Percentiles rank a stretch among this genome's conserved stretches.
Conservation (phyloP, 2,329 filamentous ascomycete genomes). For the Aureobasidium namibiae region DNA sequence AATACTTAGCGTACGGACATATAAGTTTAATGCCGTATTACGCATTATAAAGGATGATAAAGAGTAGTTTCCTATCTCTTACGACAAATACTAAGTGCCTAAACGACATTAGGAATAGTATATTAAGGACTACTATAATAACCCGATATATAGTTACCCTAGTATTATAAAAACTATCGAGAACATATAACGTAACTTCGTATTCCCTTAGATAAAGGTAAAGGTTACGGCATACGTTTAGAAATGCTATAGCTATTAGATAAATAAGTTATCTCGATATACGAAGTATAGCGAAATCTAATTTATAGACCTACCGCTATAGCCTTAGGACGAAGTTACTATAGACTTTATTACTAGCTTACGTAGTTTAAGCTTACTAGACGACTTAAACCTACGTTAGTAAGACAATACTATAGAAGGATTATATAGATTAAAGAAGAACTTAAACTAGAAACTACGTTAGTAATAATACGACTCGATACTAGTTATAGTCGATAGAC, state of each 20-base stretch:
- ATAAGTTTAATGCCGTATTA: slow-evolving; percentile 5
- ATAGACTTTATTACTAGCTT: slow-evolving; percentile 22
- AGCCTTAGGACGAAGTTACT: slow-evolving; percentile 15
- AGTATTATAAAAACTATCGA: background rate
- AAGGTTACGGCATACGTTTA: slow-evolving; percentile 9
- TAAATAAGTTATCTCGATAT: slow-evolving; percentile 1
- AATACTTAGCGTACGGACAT: slow-evolving; percentile 10
- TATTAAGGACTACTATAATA: background rate
- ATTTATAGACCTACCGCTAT: background rate
- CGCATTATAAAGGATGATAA: slow-evolving; percentile 6
- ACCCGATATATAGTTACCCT: background rate
- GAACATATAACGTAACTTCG: slow-evolving; percentile 4
- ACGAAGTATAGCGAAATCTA: slow-evolving; percentile 3
- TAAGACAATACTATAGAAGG: too few relatives aligned
- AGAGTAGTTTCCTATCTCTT: slow-evolving; percentile 4
- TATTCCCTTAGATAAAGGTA: background rate
- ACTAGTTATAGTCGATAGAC: slow-evolving; percentile 19
- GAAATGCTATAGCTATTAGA: slow-evolving; percentile 4
- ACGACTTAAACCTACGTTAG: background rate
- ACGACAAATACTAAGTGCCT: slow-evolving; percentile 1
- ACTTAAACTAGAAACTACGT: too few relatives aligned
- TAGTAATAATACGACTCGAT: slow-evolving; percentile 16
- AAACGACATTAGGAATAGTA: slow-evolving; percentile 1
- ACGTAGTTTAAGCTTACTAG: slow-evolving; percentile 10
- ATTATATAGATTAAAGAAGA: too few relatives aligned